phyloP scores from a whole-genome alignment of 768 basidiomycete genomes.

The Leccinum pellstonianum region DNA sequence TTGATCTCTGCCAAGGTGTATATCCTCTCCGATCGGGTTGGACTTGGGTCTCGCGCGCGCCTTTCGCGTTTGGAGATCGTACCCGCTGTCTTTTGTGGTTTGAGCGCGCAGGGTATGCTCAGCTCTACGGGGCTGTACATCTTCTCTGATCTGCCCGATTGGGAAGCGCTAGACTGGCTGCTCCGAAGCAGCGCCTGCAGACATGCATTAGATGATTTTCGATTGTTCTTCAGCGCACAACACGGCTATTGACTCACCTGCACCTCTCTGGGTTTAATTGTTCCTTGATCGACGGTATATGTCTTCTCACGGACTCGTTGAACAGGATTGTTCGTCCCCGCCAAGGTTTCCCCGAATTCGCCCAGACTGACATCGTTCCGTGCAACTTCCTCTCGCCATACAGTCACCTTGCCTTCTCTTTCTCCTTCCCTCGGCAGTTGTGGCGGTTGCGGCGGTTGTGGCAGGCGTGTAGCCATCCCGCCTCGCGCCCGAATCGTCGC shows the following conservation, averaged over 20 bases:
- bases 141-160: conserved; percentile 27
- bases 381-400: conserved; percentile 56
- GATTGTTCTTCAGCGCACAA: background rate
- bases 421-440: conserved; percentile 17
- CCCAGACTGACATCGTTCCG: conserved; percentile 30
- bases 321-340: conserved; percentile 15
- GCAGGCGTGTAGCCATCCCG: background rate
- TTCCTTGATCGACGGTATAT: conserved; percentile 13
- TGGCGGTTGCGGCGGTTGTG: conserved; percentile 9
- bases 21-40: conserved; percentile 33
- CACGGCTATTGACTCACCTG: conserved; percentile 20
- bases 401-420: conserved; percentile 41
- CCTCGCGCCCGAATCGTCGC: conserved; percentile 15
- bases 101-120: conserved; percentile 13
- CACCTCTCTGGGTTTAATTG: conserved; percentile 17
- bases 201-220: conserved; percentile 1
- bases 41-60: conserved; percentile 24
- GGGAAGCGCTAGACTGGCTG: conserved; percentile 22
- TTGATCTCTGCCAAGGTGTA: conserved; percentile 35
- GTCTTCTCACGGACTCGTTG: conserved; percentile 14
- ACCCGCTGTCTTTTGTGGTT: conserved; percentile 16
- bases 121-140: conserved; percentile 23
- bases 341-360: conserved; percentile 23
- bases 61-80: conserved; percentile 20
- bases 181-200: conserved; percentile 19